Evolutionary conservation across 2,329 filamentous ascomycete species (phyloP), one percentile per base, ranked within the genome.

Genomic region (Colletotrichum sp.): DNA sequence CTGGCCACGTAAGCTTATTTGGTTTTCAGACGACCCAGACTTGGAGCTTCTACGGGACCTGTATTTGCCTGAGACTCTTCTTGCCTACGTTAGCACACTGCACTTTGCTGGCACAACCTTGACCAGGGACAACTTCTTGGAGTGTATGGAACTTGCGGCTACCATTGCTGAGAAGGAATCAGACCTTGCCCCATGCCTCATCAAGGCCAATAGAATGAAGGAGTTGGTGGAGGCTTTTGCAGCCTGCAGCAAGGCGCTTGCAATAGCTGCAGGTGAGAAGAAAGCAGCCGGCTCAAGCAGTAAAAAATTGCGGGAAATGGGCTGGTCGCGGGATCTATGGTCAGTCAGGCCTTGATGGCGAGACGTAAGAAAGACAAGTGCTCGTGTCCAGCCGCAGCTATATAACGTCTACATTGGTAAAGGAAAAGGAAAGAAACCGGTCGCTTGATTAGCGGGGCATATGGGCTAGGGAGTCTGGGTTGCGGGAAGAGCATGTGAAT

Each of bases 131-230:
- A 91, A 94, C 78, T 89, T 98, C 21, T 89, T 97, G 30, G 93
- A 96, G 82, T 95, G 94, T 80, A 96, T 99, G 94, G 95, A 98
- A 75, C 88, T 99, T 18, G 93, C 95, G 2, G 92, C 93, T 2
- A 83, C 93, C 3, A 90, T 98, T 67, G 95, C 96, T 3, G 92
- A 94, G 72, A 91, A 93, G 78, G 90, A 89, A 76, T 92, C 92
- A 28, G 92, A 94, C 79, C 85, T 96, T 55, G 91, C 93, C 2
- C 85, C 88, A 28, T 90, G 91, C 60, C 94, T 97, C 79, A 84
- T 92, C 71, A 88, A 90, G 71, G 90, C 92, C 4, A 89, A 90
- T 36, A 91, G 94, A 63, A 94, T 96, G 92, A 90, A 91, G 80
- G 95, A 96, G 86, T 87, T 97, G 55, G 90, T 96, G 15, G 92